phyloP scores from a whole-genome alignment of 352 stramenopile species.

The Phytophthora boehmeriae region DNA sequence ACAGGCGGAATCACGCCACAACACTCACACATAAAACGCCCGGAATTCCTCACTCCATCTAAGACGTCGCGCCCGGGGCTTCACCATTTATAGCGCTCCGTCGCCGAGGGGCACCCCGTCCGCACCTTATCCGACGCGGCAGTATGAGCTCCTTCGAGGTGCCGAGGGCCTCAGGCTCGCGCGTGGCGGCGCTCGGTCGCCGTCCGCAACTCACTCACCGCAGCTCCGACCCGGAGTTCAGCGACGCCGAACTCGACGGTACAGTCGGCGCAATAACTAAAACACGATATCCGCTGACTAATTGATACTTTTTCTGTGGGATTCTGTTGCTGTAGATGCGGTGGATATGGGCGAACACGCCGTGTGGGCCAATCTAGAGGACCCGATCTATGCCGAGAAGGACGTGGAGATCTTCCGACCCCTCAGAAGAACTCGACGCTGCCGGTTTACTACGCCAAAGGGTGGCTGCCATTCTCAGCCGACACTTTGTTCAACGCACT shows the following conservation, averaged over 20 bases:
- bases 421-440: slow-evolving; percentile 55
- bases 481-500: slow-evolving; percentile 76
- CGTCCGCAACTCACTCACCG: slow-evolving; percentile 51
- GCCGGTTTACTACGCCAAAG: slow-evolving; percentile 73
- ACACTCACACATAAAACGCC: no score
- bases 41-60: no score
- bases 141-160: slow-evolving; percentile 50
- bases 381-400: slow-evolving; percentile 75
- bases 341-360: slow-evolving; percentile 73
- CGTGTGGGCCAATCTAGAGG: slow-evolving; percentile 62
- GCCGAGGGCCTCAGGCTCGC: slow-evolving; percentile 11
- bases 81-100: no score
- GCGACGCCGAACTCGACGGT: slow-evolving; percentile 58
- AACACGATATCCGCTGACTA: slow-evolving; percentile 11
- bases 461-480: slow-evolving; percentile 69
- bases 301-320: background rate
- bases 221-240: slow-evolving; percentile 70
- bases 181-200: slow-evolving; percentile 26
- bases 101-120: no score
- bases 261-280: slow-evolving; percentile 3
- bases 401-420: slow-evolving; percentile 77
- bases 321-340: slow-evolving; percentile 43
- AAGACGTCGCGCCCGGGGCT: no score
- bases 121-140: background rate
- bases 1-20: no score